Percentiles rank a stretch among this genome's conserved stretches.
Conservation (phyloP, 345 rosid genomes). For the Melaleuca alternifolia region DNA sequence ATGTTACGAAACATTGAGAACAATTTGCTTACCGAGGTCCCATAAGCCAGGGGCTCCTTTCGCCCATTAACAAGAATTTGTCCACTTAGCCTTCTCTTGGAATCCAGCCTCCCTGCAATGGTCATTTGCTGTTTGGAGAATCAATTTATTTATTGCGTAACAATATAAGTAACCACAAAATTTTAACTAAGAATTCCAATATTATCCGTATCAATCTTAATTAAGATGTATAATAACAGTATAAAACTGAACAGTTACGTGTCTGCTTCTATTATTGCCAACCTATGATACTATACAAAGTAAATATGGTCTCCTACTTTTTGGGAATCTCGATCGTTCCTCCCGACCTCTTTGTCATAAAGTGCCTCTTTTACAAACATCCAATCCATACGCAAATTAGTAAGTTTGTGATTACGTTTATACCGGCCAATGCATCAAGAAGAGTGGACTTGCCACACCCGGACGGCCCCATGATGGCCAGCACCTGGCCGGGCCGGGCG, state of each 20-base stretch:
- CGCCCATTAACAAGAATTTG: constrained; percentile 6
- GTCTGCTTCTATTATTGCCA: too few relatives aligned
- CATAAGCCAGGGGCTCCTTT: constrained; percentile 5
- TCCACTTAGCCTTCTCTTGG: constrained; percentile 1
- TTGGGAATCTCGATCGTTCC: not conserved
- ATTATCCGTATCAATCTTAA: too few relatives aligned
- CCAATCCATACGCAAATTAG: not conserved
- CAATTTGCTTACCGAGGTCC: not conserved
- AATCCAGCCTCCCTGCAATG: constrained; percentile 1
- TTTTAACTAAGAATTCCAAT: too few relatives aligned
- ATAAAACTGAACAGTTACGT: too few relatives aligned
- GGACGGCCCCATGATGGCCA: constrained; percentile 95
- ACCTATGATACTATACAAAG: not conserved
- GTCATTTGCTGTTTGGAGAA: not conserved
- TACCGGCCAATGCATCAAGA: constrained; percentile 84
- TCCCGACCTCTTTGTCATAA: not conserved
- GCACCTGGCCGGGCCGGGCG: constrained; percentile 67
- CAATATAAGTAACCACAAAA: too few relatives aligned
- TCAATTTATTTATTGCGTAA: too few relatives aligned
- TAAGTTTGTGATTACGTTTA: not conserved
- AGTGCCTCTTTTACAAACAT: too few relatives aligned
- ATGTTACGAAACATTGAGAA: not conserved
- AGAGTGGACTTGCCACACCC: constrained; percentile 91
- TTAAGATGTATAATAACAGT: too few relatives aligned
- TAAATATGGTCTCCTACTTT: not conserved